Evolutionary conservation across 768 basidiomycete genomes (phyloP).

Genomic region (Daedalea quercina): DNA sequence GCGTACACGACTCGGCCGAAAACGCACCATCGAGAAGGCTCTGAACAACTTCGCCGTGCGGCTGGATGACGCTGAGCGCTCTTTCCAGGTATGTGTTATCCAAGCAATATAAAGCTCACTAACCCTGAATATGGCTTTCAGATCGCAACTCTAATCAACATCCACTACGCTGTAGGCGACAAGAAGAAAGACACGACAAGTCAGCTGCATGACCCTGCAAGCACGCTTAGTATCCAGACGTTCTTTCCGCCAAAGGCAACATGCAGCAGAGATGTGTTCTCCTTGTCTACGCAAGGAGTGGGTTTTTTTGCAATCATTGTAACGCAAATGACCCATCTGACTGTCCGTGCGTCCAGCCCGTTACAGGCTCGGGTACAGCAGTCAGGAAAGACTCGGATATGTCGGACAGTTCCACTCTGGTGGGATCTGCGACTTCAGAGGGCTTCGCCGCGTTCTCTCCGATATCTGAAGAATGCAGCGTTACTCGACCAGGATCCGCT

Average conservation of each 20-base stretch:
- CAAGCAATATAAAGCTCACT: neutral
- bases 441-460: neutral
- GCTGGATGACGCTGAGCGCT: slow-evolving; percentile 38
- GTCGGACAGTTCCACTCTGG: neutral
- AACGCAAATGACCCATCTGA: no score
- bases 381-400: neutral
- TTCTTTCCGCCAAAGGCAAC: slow-evolving; percentile 5
- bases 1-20: slow-evolving; percentile 34
- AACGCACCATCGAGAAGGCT: slow-evolving; percentile 33
- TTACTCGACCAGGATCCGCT: neutral
- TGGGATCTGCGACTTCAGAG: slow-evolving; percentile 22
- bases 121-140: no score
- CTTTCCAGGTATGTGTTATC: slow-evolving; percentile 38
- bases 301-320: neutral
- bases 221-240: no score
- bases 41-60: slow-evolving; percentile 26
- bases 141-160: slow-evolving; percentile 41
- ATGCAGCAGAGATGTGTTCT: neutral
- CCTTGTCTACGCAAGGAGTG: slow-evolving; percentile 1
- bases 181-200: neutral
- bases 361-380: neutral
- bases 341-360: neutral
- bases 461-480: neutral
- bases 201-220: no score
- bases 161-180: slow-evolving; percentile 34